Evolutionary conservation across 2,329 filamentous ascomycete species (phyloP).

Genomic region (Microdochium trichocladiopsis): DNA sequence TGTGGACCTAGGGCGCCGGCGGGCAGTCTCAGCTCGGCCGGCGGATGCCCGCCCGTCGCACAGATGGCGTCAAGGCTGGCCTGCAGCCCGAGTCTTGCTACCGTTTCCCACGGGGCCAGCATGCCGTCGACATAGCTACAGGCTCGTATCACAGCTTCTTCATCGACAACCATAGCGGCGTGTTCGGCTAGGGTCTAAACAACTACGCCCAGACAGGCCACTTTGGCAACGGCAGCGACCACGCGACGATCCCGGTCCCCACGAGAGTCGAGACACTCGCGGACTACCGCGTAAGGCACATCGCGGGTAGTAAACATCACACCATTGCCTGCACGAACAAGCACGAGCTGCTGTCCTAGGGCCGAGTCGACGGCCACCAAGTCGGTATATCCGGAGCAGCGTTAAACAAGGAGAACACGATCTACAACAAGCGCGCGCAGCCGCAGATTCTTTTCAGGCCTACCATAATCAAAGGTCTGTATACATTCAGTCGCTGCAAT

Average conservation of each 20-base stretch:
- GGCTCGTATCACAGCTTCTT: conserved; percentile 69
- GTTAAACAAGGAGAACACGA: conserved; percentile 49
- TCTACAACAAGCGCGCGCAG: conserved; percentile 56
- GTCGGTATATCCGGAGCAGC: conserved; percentile 49
- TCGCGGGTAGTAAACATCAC: conserved; percentile 67
- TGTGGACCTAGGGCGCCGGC: conserved; percentile 76
- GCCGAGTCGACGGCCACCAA: conserved; percentile 39
- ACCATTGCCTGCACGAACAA: conserved; percentile 39
- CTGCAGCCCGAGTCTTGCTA: conserved; percentile 32
- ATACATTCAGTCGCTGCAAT: neutral
- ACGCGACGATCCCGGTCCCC: conserved; percentile 66
- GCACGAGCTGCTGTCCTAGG: conserved; percentile 37
- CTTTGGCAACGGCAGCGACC: conserved; percentile 57
- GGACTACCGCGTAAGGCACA: conserved; percentile 54
- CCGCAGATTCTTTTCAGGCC: conserved; percentile 67
- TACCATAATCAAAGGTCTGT: conserved; percentile 46
- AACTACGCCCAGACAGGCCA: conserved; percentile 65
- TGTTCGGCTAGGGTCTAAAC: conserved; percentile 68
- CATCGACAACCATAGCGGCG: conserved; percentile 55
- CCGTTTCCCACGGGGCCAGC: conserved; percentile 36
- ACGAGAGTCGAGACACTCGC: conserved; percentile 58
- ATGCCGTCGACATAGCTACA: conserved; percentile 43
- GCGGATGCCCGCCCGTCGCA: conserved; percentile 37
- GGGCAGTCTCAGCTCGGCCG: conserved; percentile 67
- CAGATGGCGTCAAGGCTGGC: conserved; percentile 22